Evolutionary conservation across 352 stramenopile genomes (phyloP).

Genomic region (Pythium sukuiense): DNA sequence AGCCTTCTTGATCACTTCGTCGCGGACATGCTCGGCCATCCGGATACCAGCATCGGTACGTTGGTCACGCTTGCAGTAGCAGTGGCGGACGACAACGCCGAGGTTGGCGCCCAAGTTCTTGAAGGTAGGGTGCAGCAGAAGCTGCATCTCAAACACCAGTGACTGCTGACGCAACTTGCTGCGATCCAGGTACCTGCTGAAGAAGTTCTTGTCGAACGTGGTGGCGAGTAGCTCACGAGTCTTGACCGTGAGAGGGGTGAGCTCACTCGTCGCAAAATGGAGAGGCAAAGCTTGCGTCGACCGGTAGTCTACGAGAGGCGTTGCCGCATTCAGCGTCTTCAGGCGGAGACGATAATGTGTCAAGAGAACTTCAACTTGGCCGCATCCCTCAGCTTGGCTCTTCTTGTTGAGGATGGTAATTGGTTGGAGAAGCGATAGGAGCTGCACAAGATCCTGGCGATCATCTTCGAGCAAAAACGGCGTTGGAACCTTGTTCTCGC

Average conservation of each 20-base stretch:
- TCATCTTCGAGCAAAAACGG: not conserved
- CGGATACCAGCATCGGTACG: not conserved
- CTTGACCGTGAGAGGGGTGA: not conserved
- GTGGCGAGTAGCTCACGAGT: not conserved
- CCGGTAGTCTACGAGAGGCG: not conserved
- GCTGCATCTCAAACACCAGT: conserved; percentile 18
- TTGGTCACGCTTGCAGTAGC: not conserved
- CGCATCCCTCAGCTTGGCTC: not conserved
- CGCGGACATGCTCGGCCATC: not conserved
- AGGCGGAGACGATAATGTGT: not conserved
- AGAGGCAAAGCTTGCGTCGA: not conserved
- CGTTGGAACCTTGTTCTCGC: not conserved
- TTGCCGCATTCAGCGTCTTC: not conserved
- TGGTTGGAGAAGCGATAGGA: conserved; percentile 13
- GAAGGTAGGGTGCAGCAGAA: conserved; percentile 3
- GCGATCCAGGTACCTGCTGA: conserved; percentile 2
- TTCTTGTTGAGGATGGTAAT: conserved; percentile 7
- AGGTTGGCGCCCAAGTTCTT: conserved; percentile 13
- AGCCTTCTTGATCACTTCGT: not conserved
- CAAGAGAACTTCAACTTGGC: not conserved
- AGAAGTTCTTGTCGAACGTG: conserved; percentile 16
- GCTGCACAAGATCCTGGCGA: not conserved
- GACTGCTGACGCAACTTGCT: not conserved
- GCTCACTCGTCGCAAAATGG: not conserved
- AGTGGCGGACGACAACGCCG: not conserved